Evolutionary conservation across 345 rosid species (phyloP), one percentile per base, ranked within the genome.

Genomic region (Clausena lansium): DNA sequence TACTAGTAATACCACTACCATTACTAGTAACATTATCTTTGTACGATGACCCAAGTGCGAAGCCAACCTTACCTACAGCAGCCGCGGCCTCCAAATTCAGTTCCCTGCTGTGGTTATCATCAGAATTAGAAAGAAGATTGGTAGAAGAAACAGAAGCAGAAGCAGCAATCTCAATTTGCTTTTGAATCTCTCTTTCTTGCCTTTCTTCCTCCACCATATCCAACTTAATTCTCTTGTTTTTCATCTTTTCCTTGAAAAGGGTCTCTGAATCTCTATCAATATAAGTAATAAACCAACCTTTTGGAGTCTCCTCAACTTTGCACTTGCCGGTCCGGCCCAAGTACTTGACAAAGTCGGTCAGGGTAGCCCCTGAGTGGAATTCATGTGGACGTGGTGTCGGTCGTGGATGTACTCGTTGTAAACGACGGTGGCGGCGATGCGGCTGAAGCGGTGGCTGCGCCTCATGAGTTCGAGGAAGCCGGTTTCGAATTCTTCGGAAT

Each of bases 271-370:
- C 99, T 41, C 94, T 81, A 77, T 96, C 98, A 1, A 91, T 88
- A 64, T 94, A 96, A 13, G 99, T 92, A 61, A 94, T 94, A 68
- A 96, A 96, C 99, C 98, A 96, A 13, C 99, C 98, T 78, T 96
- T 96, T 2, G 97, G 97, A 0, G 99, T 96, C 41, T 96, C 97
- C 1, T 96, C 99, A 0, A 96, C 99, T 79, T 96, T 92, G 57
- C 97, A 94, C 92, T 92, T 93, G 7, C 99, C 99, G 0, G 88
- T 85, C 32, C 86, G 84, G 14, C 98, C 98, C 25, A 96, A 71
- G 67, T 96, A 74, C 89, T 95, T 94, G 55, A 94, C 78, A 30
- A 96, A 96, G 87, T 96, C 98, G 2, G 98, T 96, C 79, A 96
- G 78, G 0, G 99, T 91, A 10, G 97, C 92, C 99, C 99, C 93